Percentiles rank a stretch among this genome's conserved stretches.
These are phyloP conservation scores for Lactifluus rugatus DNA, from an alignment of 768 basidiomycete genomes.

Conservation along the genomic window DNA sequence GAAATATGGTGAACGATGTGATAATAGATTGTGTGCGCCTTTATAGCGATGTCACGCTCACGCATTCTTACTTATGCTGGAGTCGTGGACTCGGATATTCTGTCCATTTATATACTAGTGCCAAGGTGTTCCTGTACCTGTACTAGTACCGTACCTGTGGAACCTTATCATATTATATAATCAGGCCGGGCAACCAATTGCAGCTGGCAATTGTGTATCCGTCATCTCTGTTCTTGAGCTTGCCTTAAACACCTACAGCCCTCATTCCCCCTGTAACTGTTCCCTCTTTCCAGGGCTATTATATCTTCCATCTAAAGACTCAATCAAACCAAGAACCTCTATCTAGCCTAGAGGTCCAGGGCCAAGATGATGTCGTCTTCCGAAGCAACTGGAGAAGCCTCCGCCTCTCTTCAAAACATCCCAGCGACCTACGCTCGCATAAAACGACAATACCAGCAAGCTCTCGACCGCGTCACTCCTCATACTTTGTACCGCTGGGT, in stretches of 20 bases:
- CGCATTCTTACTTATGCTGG: neutral
- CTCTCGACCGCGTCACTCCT: constrained; percentile 89
- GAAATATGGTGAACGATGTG: constrained; percentile 33
- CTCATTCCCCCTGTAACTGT: neutral
- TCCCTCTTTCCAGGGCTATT: neutral
- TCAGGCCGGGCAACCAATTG: too few relatives aligned
- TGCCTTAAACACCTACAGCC: neutral
- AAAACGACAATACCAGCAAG: constrained; percentile 76
- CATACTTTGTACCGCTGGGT: constrained; percentile 86
- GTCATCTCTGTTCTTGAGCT: neutral
- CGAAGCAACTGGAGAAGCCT: constrained; percentile 3
- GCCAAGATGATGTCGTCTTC: constrained; percentile 19
- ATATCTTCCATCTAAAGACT: constrained; percentile 2
- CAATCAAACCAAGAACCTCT: neutral
- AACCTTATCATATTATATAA: constrained; percentile 2
- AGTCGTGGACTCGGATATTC: neutral
- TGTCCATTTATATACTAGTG: too few relatives aligned
- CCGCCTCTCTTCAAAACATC: constrained; percentile 26
- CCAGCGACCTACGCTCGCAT: constrained; percentile 35
- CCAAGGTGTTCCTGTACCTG: too few relatives aligned
- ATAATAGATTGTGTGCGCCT: constrained; percentile 29
- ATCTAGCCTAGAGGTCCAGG: neutral
- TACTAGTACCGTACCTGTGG: neutral
- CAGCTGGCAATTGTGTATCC: too few relatives aligned
- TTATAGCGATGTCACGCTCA: neutral